Percentiles rank a stretch among this genome's conserved stretches.
These are phyloP conservation scores for Zasmidium angulare DNA, from an alignment of 2,329 filamentous ascomycete species.

Conservation along the genomic window DNA sequence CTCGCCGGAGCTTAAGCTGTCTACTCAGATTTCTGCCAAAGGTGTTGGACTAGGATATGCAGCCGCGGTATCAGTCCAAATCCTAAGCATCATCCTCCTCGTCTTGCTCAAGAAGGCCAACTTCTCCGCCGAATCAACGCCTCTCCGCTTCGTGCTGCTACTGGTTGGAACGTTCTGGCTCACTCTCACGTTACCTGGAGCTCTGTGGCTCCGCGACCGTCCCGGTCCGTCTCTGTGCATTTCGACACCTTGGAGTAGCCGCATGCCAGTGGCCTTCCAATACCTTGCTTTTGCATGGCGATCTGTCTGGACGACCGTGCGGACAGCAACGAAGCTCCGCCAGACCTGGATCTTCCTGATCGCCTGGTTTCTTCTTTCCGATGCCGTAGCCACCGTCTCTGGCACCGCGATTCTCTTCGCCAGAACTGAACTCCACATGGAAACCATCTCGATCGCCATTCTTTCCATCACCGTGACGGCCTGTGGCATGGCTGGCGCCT, in stretches of 20 bases:
- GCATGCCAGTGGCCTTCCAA: constrained; percentile 41
- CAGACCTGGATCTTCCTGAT: constrained; percentile 75
- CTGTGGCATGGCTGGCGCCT: constrained; percentile 80
- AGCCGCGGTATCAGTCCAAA: constrained; percentile 77
- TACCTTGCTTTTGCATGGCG: constrained; percentile 82
- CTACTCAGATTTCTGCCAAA: constrained; percentile 80
- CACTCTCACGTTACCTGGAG: constrained; percentile 78
- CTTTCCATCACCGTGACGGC: constrained; percentile 89
- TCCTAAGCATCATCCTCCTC: constrained; percentile 72
- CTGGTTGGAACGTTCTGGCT: constrained; percentile 87
- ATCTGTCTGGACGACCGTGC: constrained; percentile 74
- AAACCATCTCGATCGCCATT: constrained; percentile 77
- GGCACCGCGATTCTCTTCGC: constrained; percentile 93
- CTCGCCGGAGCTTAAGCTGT: constrained; percentile 70
- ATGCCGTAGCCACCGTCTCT: constrained; percentile 88
- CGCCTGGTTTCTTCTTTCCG: constrained; percentile 89
- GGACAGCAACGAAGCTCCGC: constrained; percentile 65
- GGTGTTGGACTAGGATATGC: constrained; percentile 90
- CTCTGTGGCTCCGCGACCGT: constrained; percentile 68
- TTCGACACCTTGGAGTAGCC: constrained; percentile 17
- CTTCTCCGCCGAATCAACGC: constrained; percentile 70
- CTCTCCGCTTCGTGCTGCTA: constrained; percentile 77
- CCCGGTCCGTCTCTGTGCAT: constrained; percentile 69
- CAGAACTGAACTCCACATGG: constrained; percentile 86
- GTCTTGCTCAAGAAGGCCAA: constrained; percentile 55